Base-by-base conservation (phyloP, 768 basidiomycete genomes). In the Krasilnikovozyma curviuscula region DNA sequence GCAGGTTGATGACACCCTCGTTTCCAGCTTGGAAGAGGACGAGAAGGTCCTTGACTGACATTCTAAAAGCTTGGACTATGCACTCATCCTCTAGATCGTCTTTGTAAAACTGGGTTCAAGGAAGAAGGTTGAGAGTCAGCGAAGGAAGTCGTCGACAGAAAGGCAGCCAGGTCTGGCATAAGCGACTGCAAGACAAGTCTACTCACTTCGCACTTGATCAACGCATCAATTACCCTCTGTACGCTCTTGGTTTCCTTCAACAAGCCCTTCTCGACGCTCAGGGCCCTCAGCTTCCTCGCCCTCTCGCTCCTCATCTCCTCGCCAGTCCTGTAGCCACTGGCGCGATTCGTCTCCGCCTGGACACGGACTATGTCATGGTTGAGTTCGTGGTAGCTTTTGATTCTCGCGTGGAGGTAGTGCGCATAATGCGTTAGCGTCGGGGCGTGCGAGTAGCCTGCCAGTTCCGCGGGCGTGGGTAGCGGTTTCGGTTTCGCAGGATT, bases 21-120 rank as follows among this genome's bases (percentile, higher is more conserved):
- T 98, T 98, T 34, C 85, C 81, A 2, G 86, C 86, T 61, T 93
- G 88, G 62, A 95, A 95, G 16, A 97, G 70, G 46, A 95, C 83
- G 44, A 97, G 73, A 2, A 97, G 73, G 62, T 98, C 93, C 61
- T 95, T 97, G 56, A 93, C 83, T 25, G 95, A 72, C 81, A 98
- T 84, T 35, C 83, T 73, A 44, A 95, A 70, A 2, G 91, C 84
- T 3, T 79, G 76, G 43, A 83, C 79, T 1, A 79, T 83, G 33
- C 97, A 72, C 59, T 91, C 83, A 59, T 97, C 89, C 56, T 89
- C 80, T 14, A 95, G 68, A 59, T 93, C 78, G 55, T 95, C 91
- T 34, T 86, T 66, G 61, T 91, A 98, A 66, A 97, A 93, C 83
- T 93, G 50, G 6, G n/a, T n/a, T n/a, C n/a, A 16, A 12, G 9